Evolutionary conservation across 495 filamentous ascomycete genomes (phyloP).

Genomic region (Lophium mytilinum): DNA sequence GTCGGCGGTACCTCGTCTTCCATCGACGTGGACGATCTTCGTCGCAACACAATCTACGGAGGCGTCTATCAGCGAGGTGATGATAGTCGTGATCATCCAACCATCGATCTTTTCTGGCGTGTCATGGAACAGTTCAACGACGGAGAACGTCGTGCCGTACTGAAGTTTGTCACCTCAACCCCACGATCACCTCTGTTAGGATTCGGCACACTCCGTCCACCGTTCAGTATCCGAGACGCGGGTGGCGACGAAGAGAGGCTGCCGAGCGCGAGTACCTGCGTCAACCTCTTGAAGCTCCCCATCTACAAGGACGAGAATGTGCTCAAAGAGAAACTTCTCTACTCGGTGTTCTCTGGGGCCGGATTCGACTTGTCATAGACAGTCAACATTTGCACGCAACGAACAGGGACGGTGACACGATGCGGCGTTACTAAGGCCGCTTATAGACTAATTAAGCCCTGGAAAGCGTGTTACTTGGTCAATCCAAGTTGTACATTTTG

Average conservation of each 20-base stretch:
- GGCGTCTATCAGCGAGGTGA: slow-evolving; percentile 83
- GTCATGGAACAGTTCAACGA: slow-evolving; percentile 72
- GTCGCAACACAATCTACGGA: slow-evolving; percentile 78
- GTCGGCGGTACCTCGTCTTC: slow-evolving; percentile 77
- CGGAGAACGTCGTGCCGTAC: slow-evolving; percentile 68
- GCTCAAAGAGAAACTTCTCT: slow-evolving; percentile 73
- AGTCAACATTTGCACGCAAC: too few relatives aligned
- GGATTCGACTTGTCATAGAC: slow-evolving; percentile 69
- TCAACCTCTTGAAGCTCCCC: slow-evolving; percentile 91
- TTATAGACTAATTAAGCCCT: too few relatives aligned
- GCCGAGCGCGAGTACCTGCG: slow-evolving; percentile 93
- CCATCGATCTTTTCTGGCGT: slow-evolving; percentile 82
- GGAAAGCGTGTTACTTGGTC: too few relatives aligned
- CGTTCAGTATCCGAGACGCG: slow-evolving; percentile 84
- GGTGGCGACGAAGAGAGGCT: slow-evolving; percentile 70
- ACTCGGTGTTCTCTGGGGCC: slow-evolving; percentile 84
- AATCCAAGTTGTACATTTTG: too few relatives aligned
- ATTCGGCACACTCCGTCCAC: slow-evolving; percentile 76
- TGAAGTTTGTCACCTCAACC: slow-evolving; percentile 94
- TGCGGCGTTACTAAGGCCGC: too few relatives aligned
- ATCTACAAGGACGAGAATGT: slow-evolving; percentile 57
- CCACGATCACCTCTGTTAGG: slow-evolving; percentile 86
- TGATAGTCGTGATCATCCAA: slow-evolving; percentile 76
- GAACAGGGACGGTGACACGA: too few relatives aligned
- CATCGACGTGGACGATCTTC: slow-evolving; percentile 80